Evolutionary conservation across 257 asterid genomes (phyloP).

Genomic region (Lycium ferocissimum): DNA sequence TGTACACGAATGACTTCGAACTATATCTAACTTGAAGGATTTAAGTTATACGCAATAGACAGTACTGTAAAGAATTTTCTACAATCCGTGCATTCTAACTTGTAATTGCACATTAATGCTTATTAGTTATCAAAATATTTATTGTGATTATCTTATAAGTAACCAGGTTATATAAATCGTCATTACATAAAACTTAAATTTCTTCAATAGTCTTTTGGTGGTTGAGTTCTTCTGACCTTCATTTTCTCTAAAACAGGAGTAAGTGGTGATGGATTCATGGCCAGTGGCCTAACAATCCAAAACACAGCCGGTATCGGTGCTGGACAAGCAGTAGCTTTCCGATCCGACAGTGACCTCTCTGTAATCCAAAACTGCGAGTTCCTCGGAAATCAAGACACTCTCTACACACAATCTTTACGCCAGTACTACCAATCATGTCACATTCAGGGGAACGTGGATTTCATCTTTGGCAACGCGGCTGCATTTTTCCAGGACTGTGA

Average conservation of each 20-base stretch:
- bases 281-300: slow-evolving; percentile 47
- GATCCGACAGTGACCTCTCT: slow-evolving; percentile 55
- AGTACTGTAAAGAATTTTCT: too few species aligned
- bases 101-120: too few species aligned
- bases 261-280: slow-evolving; percentile 68
- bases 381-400: slow-evolving; percentile 63
- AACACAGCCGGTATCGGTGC: slow-evolving; percentile 57
- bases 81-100: too few species aligned
- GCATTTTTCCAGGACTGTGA: slow-evolving; percentile 53
- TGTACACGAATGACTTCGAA: too few species aligned
- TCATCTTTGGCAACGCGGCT: slow-evolving; percentile 65
- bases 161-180: neutral
- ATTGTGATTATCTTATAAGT: too few species aligned
- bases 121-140: too few species aligned
- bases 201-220: too few species aligned
- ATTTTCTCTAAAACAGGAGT: slow-evolving; percentile 43
- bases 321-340: slow-evolving; percentile 68
- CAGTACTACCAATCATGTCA: slow-evolving; percentile 62
- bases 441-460: slow-evolving; percentile 59
- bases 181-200: too few species aligned
- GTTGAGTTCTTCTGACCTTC: neutral
- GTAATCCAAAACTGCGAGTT: slow-evolving; percentile 58
- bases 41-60: too few species aligned
- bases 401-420: slow-evolving; percentile 59
- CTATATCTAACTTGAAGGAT: too few species aligned